These are phyloP conservation scores for Rossbeevera mucosa DNA, from an alignment of 768 basidiomycete species.

Conservation along the genomic window DNA sequence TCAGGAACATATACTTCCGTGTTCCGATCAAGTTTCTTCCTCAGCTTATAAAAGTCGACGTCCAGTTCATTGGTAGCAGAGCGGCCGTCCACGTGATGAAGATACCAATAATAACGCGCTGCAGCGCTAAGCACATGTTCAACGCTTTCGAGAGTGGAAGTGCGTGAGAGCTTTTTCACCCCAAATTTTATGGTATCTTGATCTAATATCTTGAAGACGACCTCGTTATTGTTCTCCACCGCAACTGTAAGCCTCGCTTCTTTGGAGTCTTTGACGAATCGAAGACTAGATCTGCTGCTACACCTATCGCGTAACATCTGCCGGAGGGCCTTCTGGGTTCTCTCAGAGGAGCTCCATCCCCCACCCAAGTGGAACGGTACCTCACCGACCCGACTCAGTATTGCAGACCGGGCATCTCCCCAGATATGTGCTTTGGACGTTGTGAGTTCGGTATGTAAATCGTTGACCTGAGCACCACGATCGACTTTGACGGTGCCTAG, in stretches of 20 bases:
- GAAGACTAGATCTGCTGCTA: background rate
- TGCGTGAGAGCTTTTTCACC: background rate
- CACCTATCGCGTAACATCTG: background rate
- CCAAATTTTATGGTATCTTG: background rate
- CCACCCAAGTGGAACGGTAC: background rate
- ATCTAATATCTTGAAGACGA: conserved; percentile 2
- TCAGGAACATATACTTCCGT: background rate
- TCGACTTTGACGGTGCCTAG: background rate
- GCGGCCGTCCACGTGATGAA: conserved; percentile 4
- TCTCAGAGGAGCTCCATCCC: background rate
- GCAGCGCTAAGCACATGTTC: conserved; percentile 6
- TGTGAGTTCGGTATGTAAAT: conserved; percentile 7
- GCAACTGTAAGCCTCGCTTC: conserved; percentile 3
- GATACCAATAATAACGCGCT: conserved; percentile 21
- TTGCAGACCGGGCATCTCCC: background rate
- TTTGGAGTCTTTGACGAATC: background rate
- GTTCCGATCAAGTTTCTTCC: background rate
- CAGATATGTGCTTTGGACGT: background rate
- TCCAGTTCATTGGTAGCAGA: background rate
- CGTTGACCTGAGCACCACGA: no score
- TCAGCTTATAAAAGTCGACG: conserved; percentile 13
- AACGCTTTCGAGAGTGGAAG: background rate
- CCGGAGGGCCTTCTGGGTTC: background rate
- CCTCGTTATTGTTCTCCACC: background rate
- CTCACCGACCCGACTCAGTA: background rate